Base-by-base conservation (phyloP, 805 yeast species). In the Saccharomycopsis babjevae region DNA sequence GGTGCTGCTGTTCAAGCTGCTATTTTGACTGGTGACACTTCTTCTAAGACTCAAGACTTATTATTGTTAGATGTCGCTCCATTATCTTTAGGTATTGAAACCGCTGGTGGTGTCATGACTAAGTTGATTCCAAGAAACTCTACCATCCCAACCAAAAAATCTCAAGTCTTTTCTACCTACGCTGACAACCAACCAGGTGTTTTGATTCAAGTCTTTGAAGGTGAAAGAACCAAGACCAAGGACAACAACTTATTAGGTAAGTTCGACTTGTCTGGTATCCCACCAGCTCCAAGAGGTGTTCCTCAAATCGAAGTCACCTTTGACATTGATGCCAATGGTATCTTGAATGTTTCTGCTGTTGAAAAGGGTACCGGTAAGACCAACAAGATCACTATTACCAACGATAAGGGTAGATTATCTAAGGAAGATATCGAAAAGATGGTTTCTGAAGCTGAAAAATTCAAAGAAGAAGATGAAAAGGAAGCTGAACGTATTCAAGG, bases 121-220 rank as follows among this genome's bases (percentile, higher is more conserved):
- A 90, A 90, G 81, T 88, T 93, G 80, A 93, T 93, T 72, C 97
- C 97, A 81, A 88, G 99, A 84, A 93, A 93, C 88, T 88, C 97
- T 64, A 92, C 98, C 66, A 91, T 93, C 70, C 99, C 99, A 80
- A 89, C 97, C 76, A 93, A 92, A 87, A 93, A 93, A 83, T 91
- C 97, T 61, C 97, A 92, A 83, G 86, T 86, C 68, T 93, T 93
- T 91, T 91, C 97, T 67, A 93, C 99, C 70, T 90, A 89, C 77
- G 94, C 97, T 72, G 98, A 93, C 79, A 92, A 93, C 88, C 99
- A 93, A 82, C 97, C 98, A 73, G 97, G 97, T 88, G 98, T 93
- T 70, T 83, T 92, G 80, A 93, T 93, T 78, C 98, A 92, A 59
- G 97, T 92, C 68, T 92, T 79, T 72, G 97, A 92, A 82, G 98